Evolutionary conservation across 2,329 filamentous ascomycete species (phyloP).

Genomic region (Dactylella cylindrospora): DNA sequence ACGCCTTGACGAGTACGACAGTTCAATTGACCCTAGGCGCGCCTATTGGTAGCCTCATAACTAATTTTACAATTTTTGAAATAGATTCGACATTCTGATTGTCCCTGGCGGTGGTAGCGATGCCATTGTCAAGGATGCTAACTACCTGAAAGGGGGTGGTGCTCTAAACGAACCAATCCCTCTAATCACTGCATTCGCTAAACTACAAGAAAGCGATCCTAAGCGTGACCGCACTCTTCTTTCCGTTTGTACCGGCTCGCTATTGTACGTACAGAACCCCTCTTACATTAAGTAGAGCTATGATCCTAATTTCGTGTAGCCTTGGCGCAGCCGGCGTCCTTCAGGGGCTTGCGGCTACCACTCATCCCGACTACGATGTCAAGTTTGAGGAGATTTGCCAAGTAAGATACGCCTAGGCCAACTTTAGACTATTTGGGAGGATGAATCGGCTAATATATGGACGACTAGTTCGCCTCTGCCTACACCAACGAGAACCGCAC

Average conservation of each 20-base stretch:
- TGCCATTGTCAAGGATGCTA: constrained; percentile 66
- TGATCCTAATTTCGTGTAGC: too few relatives aligned
- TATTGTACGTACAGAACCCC: constrained; percentile 77
- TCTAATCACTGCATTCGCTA: constrained; percentile 73
- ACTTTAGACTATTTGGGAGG: too few relatives aligned
- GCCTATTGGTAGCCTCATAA: background rate
- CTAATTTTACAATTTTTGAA: background rate
- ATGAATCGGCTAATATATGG: too few relatives aligned
- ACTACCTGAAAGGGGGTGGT: constrained; percentile 11
- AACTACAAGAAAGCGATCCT: constrained; percentile 77
- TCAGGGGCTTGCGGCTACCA: constrained; percentile 76
- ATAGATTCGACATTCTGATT: constrained; percentile 75
- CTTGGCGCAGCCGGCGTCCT: constrained; percentile 62
- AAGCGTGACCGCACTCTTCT: constrained; percentile 77
- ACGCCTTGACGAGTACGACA: constrained; percentile 51
- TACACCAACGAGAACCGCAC: constrained; percentile 60
- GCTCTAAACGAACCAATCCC: constrained; percentile 64
- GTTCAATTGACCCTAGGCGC: constrained; percentile 46
- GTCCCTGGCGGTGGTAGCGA: constrained; percentile 77
- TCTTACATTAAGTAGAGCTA: too few relatives aligned
- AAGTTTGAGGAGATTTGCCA: constrained; percentile 77
- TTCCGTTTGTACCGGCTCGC: constrained; percentile 75
- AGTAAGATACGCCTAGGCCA: constrained; percentile 68
- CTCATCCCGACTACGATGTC: constrained; percentile 77
- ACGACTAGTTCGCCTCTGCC: constrained; percentile 19